Evolutionary conservation across 2,329 filamentous ascomycete species (phyloP), one percentile per base, ranked within the genome.

Genomic region (Aspergillus proliferans): DNA sequence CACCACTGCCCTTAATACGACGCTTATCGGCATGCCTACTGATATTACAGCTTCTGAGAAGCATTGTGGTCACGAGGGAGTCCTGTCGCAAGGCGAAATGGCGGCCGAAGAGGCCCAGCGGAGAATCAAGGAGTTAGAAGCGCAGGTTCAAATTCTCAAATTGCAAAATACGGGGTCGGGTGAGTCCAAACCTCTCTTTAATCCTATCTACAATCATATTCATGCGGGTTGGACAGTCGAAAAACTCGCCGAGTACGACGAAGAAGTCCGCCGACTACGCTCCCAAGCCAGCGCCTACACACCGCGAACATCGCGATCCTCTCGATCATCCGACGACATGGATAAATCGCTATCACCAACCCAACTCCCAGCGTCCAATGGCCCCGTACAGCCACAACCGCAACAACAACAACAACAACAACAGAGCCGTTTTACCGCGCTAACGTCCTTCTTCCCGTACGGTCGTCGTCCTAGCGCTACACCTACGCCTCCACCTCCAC

Each of bases 181-280:
- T 81, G 72, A 52, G 74, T 10, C 6, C n/a, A 19, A 33, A 21
- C n/a, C n/a, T 21, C 22, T 15, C n/a, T 4, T 38, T 33, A 14
- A 40, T 12, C 14, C 10, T 2, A 18, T 12, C 10, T 18, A n/a
- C 18, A 10, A 21, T 41, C 6, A 47, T 24, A 30, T 10, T 30
- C 43, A 50, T 40, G 49, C 50, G 30, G 43, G 50, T 48, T 55
- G 43, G 47, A 55, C 57, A 79, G 78, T 75, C 44, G 74, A 77
- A 56, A 81, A 73, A 63, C 75, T 82, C 54, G 79, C 79, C 59
- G 78, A 83, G 63, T 84, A 83, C 65, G 81, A 84, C 71, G 80
- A 83, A 55, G 78, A 84, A 61, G 69, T 84, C 21, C 77, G 73
- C 47, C 71, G 69, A 46, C 69, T 84, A 28, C 68, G 67, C 60